phyloP scores from a whole-genome alignment of 345 rosid genomes.

The Rhizophora mangle region DNA sequence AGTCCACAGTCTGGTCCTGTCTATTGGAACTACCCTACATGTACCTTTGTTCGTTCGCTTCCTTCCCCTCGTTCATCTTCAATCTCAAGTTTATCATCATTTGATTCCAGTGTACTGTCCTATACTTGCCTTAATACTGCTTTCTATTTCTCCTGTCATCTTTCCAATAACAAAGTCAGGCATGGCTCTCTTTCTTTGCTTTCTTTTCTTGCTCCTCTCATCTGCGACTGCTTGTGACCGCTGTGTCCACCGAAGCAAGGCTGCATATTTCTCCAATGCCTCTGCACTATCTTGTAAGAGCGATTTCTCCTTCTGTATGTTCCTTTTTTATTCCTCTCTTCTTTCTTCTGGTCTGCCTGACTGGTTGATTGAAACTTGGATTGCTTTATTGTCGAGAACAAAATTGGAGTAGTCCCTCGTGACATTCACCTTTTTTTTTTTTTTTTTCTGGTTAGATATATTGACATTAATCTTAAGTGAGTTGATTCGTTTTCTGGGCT shows the following conservation, averaged over 20 bases:
- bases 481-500: constrained; percentile 11
- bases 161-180: not conserved
- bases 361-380: too few relatives aligned
- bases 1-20: too few relatives aligned
- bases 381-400: too few relatives aligned
- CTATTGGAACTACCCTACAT: too few relatives aligned
- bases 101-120: not conserved
- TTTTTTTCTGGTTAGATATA: too few relatives aligned
- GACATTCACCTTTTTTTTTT: too few relatives aligned
- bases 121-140: not conserved
- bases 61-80: constrained; percentile 7
- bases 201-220: constrained; percentile 39
- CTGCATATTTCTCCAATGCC: constrained; percentile 60
- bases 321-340: not conserved
- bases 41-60: not conserved
- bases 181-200: constrained; percentile 39
- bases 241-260: constrained; percentile 69
- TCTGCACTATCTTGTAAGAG: constrained; percentile 61
- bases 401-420: too few relatives aligned
- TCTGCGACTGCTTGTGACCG: constrained; percentile 73
- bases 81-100: not conserved
- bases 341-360: too few relatives aligned
- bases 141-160: not conserved
- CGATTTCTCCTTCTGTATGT: not conserved
- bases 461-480: too few relatives aligned